Evolutionary conservation across 1,284 basidiomycete species (phyloP).

Genomic region (Naganishia liquefaciens): DNA sequence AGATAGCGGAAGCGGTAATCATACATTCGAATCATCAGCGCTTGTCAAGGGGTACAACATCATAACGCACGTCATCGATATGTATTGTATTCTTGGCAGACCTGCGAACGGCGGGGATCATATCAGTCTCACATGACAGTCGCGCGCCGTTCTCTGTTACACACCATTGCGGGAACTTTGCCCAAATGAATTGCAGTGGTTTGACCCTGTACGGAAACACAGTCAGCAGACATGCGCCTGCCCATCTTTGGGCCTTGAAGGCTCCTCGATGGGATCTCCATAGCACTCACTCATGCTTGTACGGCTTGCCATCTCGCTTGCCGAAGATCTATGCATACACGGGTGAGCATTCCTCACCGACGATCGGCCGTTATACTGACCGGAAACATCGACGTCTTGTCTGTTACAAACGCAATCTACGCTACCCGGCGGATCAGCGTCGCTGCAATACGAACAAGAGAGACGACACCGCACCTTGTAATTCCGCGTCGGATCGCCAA

Average conservation of each 20-base stretch:
- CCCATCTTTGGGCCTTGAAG: too few relatives aligned
- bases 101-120: slow-evolving; percentile 49
- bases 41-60: too few relatives aligned
- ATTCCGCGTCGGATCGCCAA: slow-evolving; percentile 64
- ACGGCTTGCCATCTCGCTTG: slow-evolving; percentile 68
- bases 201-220: slow-evolving; percentile 61
- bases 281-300: slow-evolving; percentile 65
- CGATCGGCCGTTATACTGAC: slow-evolving; percentile 53
- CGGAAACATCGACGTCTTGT: slow-evolving; percentile 85
- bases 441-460: not conserved
- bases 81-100: slow-evolving; percentile 78
- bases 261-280: too few relatives aligned
- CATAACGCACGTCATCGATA: slow-evolving; percentile 72
- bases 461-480: slow-evolving; percentile 63
- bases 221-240: slow-evolving; percentile 12
- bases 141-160: slow-evolving; percentile 39
- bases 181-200: slow-evolving; percentile 82
- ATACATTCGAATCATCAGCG: not conserved
- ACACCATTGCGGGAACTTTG: slow-evolving; percentile 75
- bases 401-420: slow-evolving; percentile 62
- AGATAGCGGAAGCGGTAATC: not conserved
- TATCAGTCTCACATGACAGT: too few relatives aligned
- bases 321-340: slow-evolving; percentile 58
- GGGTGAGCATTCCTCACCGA: not conserved
- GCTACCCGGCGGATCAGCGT: slow-evolving; percentile 25